Conservation (phyloP, 2,329 filamentous ascomycete species). For the Arthrocladium fulminans region DNA sequence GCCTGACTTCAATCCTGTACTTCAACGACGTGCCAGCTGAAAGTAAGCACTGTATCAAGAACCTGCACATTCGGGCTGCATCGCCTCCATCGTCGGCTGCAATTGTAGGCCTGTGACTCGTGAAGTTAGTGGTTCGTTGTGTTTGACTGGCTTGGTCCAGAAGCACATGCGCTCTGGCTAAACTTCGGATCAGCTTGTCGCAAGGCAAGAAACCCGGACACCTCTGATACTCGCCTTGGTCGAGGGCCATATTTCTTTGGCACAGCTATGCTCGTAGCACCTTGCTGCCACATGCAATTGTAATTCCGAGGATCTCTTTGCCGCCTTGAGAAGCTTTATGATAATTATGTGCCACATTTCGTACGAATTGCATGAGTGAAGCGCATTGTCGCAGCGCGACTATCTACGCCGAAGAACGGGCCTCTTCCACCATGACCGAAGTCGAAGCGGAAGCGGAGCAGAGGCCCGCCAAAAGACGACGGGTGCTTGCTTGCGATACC, state of each 20-base stretch:
- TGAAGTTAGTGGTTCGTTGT: no score
- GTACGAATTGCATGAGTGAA: neutral
- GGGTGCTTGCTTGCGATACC: constrained; percentile 8
- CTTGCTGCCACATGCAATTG: neutral
- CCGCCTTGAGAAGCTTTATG: neutral
- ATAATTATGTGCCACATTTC: neutral
- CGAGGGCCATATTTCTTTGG: neutral
- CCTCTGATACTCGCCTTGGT: neutral
- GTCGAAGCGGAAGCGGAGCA: constrained; percentile 6
- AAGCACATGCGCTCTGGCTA: neutral
- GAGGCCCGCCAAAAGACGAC: constrained; percentile 4
- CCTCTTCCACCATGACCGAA: constrained; percentile 2
- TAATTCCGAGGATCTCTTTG: neutral
- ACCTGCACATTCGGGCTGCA: no score
- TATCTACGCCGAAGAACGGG: neutral
- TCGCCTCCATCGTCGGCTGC: no score
- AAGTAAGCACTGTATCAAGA: neutral
- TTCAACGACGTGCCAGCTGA: neutral
- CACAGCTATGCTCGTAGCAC: neutral
- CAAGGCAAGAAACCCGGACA: neutral
- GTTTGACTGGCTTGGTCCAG: no score
- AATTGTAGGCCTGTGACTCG: no score
- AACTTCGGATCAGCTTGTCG: neutral
- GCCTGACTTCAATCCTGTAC: no score
- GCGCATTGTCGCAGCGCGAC: no score